phyloP scores from a whole-genome alignment of 352 stramenopile genomes.

The Globisporangium barbulae region DNA sequence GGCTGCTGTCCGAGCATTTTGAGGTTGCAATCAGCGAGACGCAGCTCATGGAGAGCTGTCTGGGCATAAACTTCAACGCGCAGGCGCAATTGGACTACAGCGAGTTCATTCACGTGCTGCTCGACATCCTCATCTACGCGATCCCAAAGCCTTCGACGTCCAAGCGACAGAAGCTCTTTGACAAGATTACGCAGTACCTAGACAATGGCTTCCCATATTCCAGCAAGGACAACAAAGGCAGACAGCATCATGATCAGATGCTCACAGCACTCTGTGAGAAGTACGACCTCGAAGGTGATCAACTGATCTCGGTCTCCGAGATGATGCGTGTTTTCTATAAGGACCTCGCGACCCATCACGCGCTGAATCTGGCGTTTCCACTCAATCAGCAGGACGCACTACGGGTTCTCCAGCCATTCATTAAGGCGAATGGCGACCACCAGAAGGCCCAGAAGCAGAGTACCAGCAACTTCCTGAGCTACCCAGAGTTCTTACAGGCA shows the following conservation, averaged over 20 bases:
- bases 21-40: constrained; percentile 30
- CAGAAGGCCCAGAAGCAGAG: not conserved
- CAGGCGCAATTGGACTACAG: constrained; percentile 48
- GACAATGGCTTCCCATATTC: constrained; percentile 30
- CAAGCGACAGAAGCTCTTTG: constrained; percentile 19
- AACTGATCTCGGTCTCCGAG: constrained; percentile 34
- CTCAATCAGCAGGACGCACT: constrained; percentile 35
- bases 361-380: constrained; percentile 25
- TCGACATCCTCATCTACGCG: constrained; percentile 59
- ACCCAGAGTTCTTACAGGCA: constrained; percentile 32
- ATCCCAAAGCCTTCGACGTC: constrained; percentile 21
- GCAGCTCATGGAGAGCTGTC: constrained; percentile 48
- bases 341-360: constrained; percentile 39
- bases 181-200: constrained; percentile 36
- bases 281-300: constrained; percentile 37
- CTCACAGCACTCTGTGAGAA: constrained; percentile 43
- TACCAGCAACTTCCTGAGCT: constrained; percentile 26
- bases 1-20: constrained; percentile 34
- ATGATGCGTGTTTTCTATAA: constrained; percentile 32
- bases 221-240: not conserved
- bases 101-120: constrained; percentile 44
- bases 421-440: not conserved
- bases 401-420: constrained; percentile 21
- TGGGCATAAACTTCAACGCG: constrained; percentile 60
- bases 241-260: constrained; percentile 18